Percentiles rank a stretch among this genome's conserved stretches.
These are phyloP conservation scores for Niebla homalea DNA, from an alignment of 495 filamentous ascomycete genomes.

Conservation along the genomic window DNA sequence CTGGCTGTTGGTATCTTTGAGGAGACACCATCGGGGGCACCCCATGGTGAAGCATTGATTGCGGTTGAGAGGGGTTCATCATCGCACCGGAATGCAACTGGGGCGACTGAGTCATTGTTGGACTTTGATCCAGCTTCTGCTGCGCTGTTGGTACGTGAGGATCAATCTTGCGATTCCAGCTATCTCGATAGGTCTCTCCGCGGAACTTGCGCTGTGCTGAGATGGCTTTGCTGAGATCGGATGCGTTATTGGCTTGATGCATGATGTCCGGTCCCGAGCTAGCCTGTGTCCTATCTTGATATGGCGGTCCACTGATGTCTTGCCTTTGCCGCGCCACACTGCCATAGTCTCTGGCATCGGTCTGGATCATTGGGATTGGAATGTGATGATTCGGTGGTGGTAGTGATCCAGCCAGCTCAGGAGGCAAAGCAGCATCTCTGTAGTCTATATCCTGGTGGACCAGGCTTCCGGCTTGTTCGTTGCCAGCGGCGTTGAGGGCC, in stretches of 20 bases:
- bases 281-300: constrained; percentile 73
- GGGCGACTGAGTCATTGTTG: constrained; percentile 33
- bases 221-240: constrained; percentile 78
- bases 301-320: constrained; percentile 77
- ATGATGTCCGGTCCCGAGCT: constrained; percentile 73
- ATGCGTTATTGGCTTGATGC: constrained; percentile 74
- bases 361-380: constrained; percentile 71
- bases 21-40: constrained; percentile 30
- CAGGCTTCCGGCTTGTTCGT: constrained; percentile 36
- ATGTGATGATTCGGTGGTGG: constrained; percentile 54
- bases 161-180: constrained; percentile 69
- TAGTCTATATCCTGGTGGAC: constrained; percentile 67
- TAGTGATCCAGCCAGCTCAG: constrained; percentile 52
- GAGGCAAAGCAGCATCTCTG: constrained; percentile 51
- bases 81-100: constrained; percentile 28
- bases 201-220: constrained; percentile 62
- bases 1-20: constrained; percentile 17
- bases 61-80: constrained; percentile 25
- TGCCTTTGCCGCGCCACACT: constrained; percentile 75
- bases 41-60: constrained; percentile 28
- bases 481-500: constrained; percentile 36
- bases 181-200: constrained; percentile 57
- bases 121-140: constrained; percentile 37
- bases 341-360: constrained; percentile 73
- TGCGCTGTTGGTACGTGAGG: constrained; percentile 40